Evolutionary conservation across 83 land plant genomes (phyloP), one percentile per base, ranked within the genome.

Genomic region (Diphasiastrum complanatum): DNA sequence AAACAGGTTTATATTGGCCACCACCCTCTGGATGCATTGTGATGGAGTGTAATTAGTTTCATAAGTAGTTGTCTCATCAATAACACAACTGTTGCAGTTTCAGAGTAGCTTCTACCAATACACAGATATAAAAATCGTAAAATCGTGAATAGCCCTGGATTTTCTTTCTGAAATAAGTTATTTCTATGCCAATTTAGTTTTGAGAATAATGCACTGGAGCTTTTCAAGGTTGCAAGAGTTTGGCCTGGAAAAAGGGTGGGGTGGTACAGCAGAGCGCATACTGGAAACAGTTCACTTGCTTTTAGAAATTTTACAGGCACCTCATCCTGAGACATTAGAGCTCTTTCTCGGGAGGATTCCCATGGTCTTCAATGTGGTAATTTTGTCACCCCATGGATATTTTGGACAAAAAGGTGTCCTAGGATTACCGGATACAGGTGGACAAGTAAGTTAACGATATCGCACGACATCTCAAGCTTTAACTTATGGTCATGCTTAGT

Each of bases 391-490:
- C 19, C 92, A 93, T 74, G 92, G 96, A 0, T 93, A 89, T 72
- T 93, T 93, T 72, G 99, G 92, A 10, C 99, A 93, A 63, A 96
- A 86, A 24, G 83, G 84, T 71, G 96, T 89, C 51, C 66, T 89
- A 14, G 99, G 99, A n/a, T 68, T 89, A 62, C 96, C 99, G 11
- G 92, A 89, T 67, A 93, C 92, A 69, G 99, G 89, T 38, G 99
- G 99, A 8, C 92, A 92, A 86, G 98, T 88, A 61, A 32, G 70
- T 4, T 26, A n/a, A 60, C 66, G 45, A 73, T 30, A 30, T 1
- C 49, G 30, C 19, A 2, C 61, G 24, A 18, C 20, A 24, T 45
- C 49, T 51, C 34, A n/a, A n/a, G n/a, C n/a, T n/a, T n/a, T n/a
- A n/a, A n/a, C n/a, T n/a, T n/a, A n/a, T n/a, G n/a, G n/a, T n/a